phyloP scores from a whole-genome alignment of 2,329 filamentous ascomycete species.

The Xylaria sp. region DNA sequence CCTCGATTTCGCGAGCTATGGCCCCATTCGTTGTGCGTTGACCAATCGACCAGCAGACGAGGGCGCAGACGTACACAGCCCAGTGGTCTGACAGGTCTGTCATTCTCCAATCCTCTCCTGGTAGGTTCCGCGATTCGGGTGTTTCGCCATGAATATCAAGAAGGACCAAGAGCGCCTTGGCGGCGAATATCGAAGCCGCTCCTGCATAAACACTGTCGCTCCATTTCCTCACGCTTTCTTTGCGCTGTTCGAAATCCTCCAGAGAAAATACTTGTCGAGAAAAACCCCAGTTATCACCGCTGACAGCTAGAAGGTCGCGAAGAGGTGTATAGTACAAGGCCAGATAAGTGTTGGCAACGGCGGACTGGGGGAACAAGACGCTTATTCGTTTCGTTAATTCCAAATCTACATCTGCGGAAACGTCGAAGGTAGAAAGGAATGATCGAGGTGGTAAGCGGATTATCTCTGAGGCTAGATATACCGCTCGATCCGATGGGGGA shows the following conservation, averaged over 20 bases:
- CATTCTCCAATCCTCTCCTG: conserved; percentile 41
- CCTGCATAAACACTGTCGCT: conserved; percentile 35
- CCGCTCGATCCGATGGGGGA: conserved; percentile 25
- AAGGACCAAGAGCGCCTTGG: conserved; percentile 45
- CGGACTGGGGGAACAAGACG: conserved; percentile 41
- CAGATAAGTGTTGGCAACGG: conserved; percentile 49
- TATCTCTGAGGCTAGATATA: conserved; percentile 30
- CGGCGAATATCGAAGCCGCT: conserved; percentile 45
- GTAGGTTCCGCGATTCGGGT: conserved; percentile 11
- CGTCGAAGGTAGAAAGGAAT: conserved; percentile 16
- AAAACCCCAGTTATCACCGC: conserved; percentile 55
- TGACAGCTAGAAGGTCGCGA: conserved; percentile 51
- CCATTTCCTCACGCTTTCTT: conserved; percentile 40
- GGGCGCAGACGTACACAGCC: conserved; percentile 60
- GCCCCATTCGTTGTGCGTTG: conserved; percentile 28
- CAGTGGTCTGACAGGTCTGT: conserved; percentile 74
- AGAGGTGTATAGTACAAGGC: conserved; percentile 56
- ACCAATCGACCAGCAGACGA: conserved; percentile 56
- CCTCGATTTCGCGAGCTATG: conserved; percentile 18
- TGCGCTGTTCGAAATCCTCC: conserved; percentile 42
- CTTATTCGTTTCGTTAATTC: conserved; percentile 31
- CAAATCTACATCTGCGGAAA: conserved; percentile 21
- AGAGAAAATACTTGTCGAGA: conserved; percentile 45
- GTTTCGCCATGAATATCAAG: conserved; percentile 31
- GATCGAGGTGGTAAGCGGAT: conserved; percentile 27